Evolutionary conservation across 257 asterid genomes (phyloP).

Genomic region (Penstemon eatonii): DNA sequence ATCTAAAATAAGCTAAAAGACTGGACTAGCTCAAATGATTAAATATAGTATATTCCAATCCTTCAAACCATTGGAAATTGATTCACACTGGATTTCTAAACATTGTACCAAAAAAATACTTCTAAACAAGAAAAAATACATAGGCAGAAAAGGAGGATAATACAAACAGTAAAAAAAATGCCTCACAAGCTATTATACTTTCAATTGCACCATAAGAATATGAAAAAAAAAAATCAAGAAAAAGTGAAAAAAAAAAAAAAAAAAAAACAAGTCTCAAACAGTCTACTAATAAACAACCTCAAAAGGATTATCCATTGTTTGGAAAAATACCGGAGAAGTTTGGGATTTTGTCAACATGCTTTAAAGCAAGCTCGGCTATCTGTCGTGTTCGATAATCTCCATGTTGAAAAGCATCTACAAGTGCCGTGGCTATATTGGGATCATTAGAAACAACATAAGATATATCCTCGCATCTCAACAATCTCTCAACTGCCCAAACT

Average conservation of each 20-base stretch:
- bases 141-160: not conserved
- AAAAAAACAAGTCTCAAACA: constrained; percentile 17
- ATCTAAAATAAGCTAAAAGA: too few species aligned
- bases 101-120: not conserved
- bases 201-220: constrained; percentile 18
- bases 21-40: too few species aligned
- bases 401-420: constrained; percentile 87
- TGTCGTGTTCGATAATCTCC: constrained; percentile 85
- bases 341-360: constrained; percentile 82
- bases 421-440: constrained; percentile 80
- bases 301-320: constrained; percentile 36
- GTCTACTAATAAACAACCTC: constrained; percentile 18
- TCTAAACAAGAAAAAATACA: not conserved
- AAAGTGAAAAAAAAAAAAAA: not conserved
- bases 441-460: constrained; percentile 63
- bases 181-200: constrained; percentile 30
- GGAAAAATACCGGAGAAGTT: constrained; percentile 86
- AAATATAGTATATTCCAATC: too few species aligned
- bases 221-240: not conserved
- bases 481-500: constrained; percentile 90
- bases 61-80: not conserved
- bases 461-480: constrained; percentile 65
- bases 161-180: not conserved
- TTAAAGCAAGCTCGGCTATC: constrained; percentile 87
- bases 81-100: not conserved